Base-by-base conservation (phyloP, 164 flowering plant genomes). In the Amborella trichopoda region DNA sequence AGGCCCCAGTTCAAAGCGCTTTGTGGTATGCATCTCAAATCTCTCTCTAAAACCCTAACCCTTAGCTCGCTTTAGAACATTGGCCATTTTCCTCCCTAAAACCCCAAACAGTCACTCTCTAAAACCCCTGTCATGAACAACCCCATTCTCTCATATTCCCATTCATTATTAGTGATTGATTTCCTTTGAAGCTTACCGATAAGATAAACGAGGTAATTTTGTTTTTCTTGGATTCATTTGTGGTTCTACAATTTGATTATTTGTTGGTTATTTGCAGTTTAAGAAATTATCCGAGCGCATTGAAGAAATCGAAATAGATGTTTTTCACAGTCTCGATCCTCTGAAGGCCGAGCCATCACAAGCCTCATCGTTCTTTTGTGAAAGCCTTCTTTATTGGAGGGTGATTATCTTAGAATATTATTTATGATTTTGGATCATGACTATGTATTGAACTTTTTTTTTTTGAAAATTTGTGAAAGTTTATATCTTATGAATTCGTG, bases 301-400 rank as follows among this genome's bases (percentile, higher is more conserved):
- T 9, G 77, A 74, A 26, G 94, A 84, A 6, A 71, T 84, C 27
- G 84, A 82, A 3, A 68, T 87, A 8, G 76, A 78, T 56, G 95
- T 87, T 10, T 78, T 44, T 50, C 65, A 78, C 23, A 82, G 75
- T 55, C 74, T 84, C 3, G 78, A 82, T 22, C 64, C 73, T 4
- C 18, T 73, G 8, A 73, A 71, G 39, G 17, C 81, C 0, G 80
- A 77, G 61, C 91, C 95, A 1, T 60, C 86, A 0, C 69, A 69
- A 30, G 94, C 84, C 13, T 76, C 93, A 13, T 68, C 96, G 1
- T 84, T 82, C 62, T 61, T 88, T 37, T 60, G 71, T 2, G 96
- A 88, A 28, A 75, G 82, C 55, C 83, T 93, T 22, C 32, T 76
- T 0, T 61, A 82, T 53, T 93, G 86, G 86, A 76, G 95, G 76